Evolutionary conservation across 179 eudicot genomes (phyloP), one percentile per base, ranked within the genome.

Genomic region (Sideroxylon spinosum): DNA sequence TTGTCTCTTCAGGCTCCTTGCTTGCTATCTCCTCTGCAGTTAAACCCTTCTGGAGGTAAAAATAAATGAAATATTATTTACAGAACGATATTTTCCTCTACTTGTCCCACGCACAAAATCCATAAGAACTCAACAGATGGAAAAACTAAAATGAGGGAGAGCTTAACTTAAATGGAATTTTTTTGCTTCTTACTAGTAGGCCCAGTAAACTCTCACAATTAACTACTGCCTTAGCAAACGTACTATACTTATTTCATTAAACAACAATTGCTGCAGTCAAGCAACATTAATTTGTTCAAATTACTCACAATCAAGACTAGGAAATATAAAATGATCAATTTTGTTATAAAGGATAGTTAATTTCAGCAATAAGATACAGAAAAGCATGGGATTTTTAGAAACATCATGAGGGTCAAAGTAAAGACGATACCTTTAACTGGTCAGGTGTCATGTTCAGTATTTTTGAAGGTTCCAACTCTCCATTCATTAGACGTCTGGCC

Each of bases 21-120:
- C 89, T 89, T 53, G 91, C 89, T 71, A 91, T 87, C 82, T 95
- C 98, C 80, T 95, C 98, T 61, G 89, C 84, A 49, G 98, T 95
- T 82, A 95, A 87, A 64, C 98, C 98, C 81, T 91, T 95, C 98
- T 95, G 86, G 28, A 79, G 64, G n/a, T 16, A 74, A 29, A 78
- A 73, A 59, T 29, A 56, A 14, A 19, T 7, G 25, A 73, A 74
- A n/a, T 22, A 29, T 17, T 48, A 68, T 7, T 60, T 75, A 60
- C 28, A 71, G 23, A 75, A 68, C 68, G 8, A 17, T 57, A 12
- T 64, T 61, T 26, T 16, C 29, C 26, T 13, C 37, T 10, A 2
- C 19, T 28, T 7, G 4, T 37, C 44, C 37, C 2, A 37, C 44
- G 44, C 44, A 37, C 44, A 37, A 37, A 67, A 20, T 20, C 52